Percentiles rank a stretch among this genome's conserved stretches.
Conservation (phyloP, 148 eudicot species). For the Persicaria tinctoria region DNA sequence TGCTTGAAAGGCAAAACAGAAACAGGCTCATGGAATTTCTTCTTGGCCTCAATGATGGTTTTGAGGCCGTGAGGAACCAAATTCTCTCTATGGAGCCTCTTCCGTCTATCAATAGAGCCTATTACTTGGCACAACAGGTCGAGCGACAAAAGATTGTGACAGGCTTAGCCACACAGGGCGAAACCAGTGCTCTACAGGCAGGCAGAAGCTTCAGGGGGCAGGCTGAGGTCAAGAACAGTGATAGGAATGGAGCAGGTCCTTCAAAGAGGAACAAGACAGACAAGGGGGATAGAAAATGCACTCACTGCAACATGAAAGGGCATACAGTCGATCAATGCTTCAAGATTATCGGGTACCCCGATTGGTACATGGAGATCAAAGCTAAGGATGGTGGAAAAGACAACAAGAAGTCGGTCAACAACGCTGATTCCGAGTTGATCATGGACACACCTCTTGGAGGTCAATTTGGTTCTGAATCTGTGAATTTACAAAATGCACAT, state of each 20-base stretch:
- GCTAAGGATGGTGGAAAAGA: background rate
- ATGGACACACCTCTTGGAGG: background rate
- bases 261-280: background rate
- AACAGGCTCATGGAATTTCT: background rate
- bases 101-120: background rate
- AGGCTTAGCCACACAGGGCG: background rate
- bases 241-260: too few relatives aligned
- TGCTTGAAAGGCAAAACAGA: background rate
- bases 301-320: background rate
- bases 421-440: background rate
- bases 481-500: too few relatives aligned
- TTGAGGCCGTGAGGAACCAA: background rate
- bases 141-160: background rate
- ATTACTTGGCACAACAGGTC: background rate
- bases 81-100: background rate
- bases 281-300: background rate
- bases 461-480: too few relatives aligned
- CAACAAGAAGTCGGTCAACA: background rate
- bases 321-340: background rate
- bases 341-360: background rate
- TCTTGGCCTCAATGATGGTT: background rate
- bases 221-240: too few relatives aligned
- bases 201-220: too few relatives aligned
- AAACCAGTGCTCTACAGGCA: background rate
- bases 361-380: background rate